Conservation (phyloP, 139 green algal species). For the Coccomyxa sp. region DNA sequence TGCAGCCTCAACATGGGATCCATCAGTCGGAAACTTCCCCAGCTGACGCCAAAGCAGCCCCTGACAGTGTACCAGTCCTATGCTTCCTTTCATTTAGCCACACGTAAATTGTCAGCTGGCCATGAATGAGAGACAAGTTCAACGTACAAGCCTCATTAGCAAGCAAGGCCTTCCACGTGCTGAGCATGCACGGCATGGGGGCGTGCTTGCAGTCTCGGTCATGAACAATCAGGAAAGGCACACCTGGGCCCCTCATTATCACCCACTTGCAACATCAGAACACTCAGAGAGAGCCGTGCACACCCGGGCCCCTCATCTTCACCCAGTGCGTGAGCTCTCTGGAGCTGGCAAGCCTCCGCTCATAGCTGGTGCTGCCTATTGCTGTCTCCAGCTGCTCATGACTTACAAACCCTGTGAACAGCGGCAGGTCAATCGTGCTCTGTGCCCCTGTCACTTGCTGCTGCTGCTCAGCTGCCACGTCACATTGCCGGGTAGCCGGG, state of each 20-base stretch:
- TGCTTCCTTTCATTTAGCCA: background rate
- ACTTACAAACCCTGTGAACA: background rate
- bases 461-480: too few species aligned
- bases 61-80: background rate
- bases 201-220: background rate
- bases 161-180: background rate
- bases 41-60: background rate
- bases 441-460: too few species aligned
- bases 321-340: background rate
- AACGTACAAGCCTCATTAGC: background rate
- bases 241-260: background rate
- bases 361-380: background rate
- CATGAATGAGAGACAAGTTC: background rate
- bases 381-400: background rate
- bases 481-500: too few species aligned
- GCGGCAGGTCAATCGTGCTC: too few species aligned
- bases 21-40: background rate
- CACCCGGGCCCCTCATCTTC: background rate
- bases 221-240: background rate
- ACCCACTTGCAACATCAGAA: too few species aligned
- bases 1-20: background rate
- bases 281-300: too few species aligned
- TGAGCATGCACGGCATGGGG: background rate
- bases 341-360: background rate
- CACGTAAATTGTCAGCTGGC: background rate